Conservation (phyloP, 352 stramenopile species). For the Globisporangium cylindrosporum region DNA sequence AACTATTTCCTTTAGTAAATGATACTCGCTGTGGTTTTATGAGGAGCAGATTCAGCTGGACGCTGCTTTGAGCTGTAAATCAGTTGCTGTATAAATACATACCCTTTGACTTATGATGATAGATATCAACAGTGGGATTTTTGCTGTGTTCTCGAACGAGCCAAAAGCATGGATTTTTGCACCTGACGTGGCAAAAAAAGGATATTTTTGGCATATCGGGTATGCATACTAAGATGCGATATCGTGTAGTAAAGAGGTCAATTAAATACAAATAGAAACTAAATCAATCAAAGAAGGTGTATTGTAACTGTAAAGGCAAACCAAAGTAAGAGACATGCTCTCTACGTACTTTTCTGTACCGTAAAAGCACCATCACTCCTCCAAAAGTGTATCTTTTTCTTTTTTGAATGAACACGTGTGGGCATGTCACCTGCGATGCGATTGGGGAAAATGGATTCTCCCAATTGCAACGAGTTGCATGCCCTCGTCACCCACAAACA, state of each 20-base stretch:
- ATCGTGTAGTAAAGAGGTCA: neutral
- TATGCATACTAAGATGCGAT: neutral
- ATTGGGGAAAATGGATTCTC: neutral
- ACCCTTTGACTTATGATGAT: neutral
- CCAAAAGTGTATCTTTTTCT: conserved; percentile 1
- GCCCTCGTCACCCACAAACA: neutral
- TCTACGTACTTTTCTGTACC: neutral
- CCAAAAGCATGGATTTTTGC: neutral
- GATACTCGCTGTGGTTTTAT: neutral
- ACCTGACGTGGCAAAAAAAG: conserved; percentile 3
- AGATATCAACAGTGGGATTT: neutral
- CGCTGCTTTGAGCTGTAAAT: conserved; percentile 1
- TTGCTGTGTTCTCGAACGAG: conserved; percentile 9
- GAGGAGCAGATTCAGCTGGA: neutral
- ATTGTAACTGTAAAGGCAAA: neutral
- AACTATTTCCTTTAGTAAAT: neutral
- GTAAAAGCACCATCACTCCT: neutral
- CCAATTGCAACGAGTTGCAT: neutral
- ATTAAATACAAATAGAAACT: neutral
- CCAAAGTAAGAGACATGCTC: neutral
- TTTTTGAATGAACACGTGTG: neutral
- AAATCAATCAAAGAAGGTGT: neutral
- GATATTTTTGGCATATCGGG: neutral
- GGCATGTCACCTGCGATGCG: neutral
- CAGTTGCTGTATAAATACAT: conserved; percentile 12